A percentile compares a stretch with the other conserved stretches of the same genome.
phyloP scores from a whole-genome alignment of 108 stramenopile species.

The Pseudonitzschia multiseries region DNA sequence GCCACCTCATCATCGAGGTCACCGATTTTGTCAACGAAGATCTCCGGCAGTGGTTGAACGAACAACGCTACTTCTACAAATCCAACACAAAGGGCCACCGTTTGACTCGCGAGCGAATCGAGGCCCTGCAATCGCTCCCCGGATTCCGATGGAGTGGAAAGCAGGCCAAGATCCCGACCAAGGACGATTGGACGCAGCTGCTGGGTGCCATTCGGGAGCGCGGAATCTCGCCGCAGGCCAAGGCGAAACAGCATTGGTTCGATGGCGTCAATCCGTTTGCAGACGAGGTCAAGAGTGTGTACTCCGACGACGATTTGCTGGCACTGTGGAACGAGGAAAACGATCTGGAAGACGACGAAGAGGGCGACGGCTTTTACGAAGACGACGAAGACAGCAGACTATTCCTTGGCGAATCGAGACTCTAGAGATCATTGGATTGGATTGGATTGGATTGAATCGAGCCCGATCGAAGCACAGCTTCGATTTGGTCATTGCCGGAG shows the following conservation, averaged over 20 bases:
- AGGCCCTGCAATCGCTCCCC: slow-evolving; percentile 41
- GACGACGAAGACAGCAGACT: slow-evolving; percentile 30
- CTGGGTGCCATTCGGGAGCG: slow-evolving; percentile 50
- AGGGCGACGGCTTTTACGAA: slow-evolving; percentile 1
- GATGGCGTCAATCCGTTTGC: slow-evolving; percentile 37
- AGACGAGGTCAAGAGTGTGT: slow-evolving; percentile 41
- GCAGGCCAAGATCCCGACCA: slow-evolving; percentile 30
- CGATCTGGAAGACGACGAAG: slow-evolving; percentile 50
- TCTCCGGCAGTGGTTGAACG: slow-evolving; percentile 49
- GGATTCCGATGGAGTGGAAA: slow-evolving; percentile 44
- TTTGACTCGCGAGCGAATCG: slow-evolving; percentile 39
- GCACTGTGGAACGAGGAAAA: slow-evolving; percentile 56
- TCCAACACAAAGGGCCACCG: slow-evolving; percentile 16
- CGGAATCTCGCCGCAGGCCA: slow-evolving; percentile 41
- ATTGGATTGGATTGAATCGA: too few species aligned
- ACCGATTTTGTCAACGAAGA: slow-evolving; percentile 36
- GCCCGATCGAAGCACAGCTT: too few species aligned
- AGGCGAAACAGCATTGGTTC: slow-evolving; percentile 57
- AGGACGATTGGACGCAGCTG: slow-evolving; percentile 50
- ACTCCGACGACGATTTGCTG: slow-evolving; percentile 57
- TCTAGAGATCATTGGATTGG: too few species aligned
- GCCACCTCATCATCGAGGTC: slow-evolving; percentile 31
- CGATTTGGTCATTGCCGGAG: too few species aligned
- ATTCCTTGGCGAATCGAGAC: slow-evolving; percentile 22
- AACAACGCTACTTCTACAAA: slow-evolving; percentile 48